phyloP scores from a whole-genome alignment of 1,284 basidiomycete species.

The Cryptococcus floricola region DNA sequence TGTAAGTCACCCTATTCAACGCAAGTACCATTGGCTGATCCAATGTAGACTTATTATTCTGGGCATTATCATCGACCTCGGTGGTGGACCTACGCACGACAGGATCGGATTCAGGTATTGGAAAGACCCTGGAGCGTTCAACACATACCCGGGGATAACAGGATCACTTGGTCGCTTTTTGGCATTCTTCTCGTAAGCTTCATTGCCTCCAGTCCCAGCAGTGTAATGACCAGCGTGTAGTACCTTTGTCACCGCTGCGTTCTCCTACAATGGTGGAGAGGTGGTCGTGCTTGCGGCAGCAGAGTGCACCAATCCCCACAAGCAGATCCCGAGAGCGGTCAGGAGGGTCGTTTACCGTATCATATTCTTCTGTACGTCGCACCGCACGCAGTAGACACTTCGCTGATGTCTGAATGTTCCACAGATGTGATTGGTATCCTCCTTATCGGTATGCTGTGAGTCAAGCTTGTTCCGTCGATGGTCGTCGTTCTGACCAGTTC shows the following conservation, averaged over 20 bases:
- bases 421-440: slow-evolving; percentile 52
- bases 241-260: slow-evolving; percentile 26
- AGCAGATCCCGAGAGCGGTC: slow-evolving; percentile 14
- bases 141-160: slow-evolving; percentile 3
- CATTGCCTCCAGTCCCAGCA: too few relatives aligned
- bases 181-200: slow-evolving; percentile 3
- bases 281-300: slow-evolving; percentile 22
- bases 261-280: slow-evolving; percentile 58
- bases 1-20: slow-evolving; percentile 15
- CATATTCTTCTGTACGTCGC: slow-evolving; percentile 15
- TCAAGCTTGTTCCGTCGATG: slow-evolving; percentile 44
- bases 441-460: slow-evolving; percentile 58
- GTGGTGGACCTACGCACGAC: slow-evolving; percentile 44
- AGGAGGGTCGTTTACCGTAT: slow-evolving; percentile 16
- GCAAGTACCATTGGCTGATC: slow-evolving; percentile 54
- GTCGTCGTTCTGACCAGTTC: too few relatives aligned
- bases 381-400: neutral
- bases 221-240: too few relatives aligned
- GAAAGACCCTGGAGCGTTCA: slow-evolving; percentile 52
- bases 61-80: slow-evolving; percentile 60
- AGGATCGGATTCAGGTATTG: slow-evolving; percentile 50
- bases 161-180: slow-evolving; percentile 1
- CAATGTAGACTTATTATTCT: slow-evolving; percentile 38
- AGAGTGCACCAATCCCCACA: slow-evolving; percentile 9
- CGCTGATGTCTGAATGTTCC: too few relatives aligned